phyloP scores from a whole-genome alignment of 805 yeast genomes.

The Diddensiella caesifluorescens region DNA sequence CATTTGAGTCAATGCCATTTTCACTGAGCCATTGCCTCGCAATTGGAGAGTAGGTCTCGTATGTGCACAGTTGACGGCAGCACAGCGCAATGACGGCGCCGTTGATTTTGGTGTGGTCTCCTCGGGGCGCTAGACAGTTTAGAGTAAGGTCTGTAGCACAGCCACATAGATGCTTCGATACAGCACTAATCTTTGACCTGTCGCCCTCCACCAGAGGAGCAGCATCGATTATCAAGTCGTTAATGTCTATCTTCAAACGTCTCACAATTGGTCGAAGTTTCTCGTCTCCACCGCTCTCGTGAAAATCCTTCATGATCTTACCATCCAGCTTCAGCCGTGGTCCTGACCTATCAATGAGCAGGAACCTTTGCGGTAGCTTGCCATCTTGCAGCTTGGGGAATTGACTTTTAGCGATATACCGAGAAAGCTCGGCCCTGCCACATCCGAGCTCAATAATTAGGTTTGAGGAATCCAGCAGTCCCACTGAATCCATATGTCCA shows the following conservation, averaged over 20 bases:
- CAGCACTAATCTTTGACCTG: constrained; percentile 38
- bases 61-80: constrained; percentile 79
- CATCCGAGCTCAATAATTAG: constrained; percentile 77
- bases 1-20: constrained; percentile 25
- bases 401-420: constrained; percentile 44
- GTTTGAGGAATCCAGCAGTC: constrained; percentile 34
- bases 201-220: constrained; percentile 30
- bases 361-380: constrained; percentile 30
- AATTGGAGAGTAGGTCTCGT: constrained; percentile 46
- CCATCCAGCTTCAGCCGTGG: constrained; percentile 74
- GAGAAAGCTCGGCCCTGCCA: constrained; percentile 78
- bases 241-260: constrained; percentile 70
- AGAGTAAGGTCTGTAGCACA: constrained; percentile 88
- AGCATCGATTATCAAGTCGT: constrained; percentile 55
- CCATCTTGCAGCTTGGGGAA: constrained; percentile 22
- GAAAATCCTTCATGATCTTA: constrained; percentile 53
- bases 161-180: constrained; percentile 89
- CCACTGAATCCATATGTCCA: constrained; percentile 49
- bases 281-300: constrained; percentile 15
- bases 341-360: constrained; percentile 71
- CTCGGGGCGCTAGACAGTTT: constrained; percentile 53
- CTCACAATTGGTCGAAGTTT: constrained; percentile 28
- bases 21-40: constrained; percentile 39
- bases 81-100: constrained; percentile 75
- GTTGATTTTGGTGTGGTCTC: too few species aligned